phyloP scores from a whole-genome alignment of 208 protist genomes.

The Wallacemonas sp. region DNA sequence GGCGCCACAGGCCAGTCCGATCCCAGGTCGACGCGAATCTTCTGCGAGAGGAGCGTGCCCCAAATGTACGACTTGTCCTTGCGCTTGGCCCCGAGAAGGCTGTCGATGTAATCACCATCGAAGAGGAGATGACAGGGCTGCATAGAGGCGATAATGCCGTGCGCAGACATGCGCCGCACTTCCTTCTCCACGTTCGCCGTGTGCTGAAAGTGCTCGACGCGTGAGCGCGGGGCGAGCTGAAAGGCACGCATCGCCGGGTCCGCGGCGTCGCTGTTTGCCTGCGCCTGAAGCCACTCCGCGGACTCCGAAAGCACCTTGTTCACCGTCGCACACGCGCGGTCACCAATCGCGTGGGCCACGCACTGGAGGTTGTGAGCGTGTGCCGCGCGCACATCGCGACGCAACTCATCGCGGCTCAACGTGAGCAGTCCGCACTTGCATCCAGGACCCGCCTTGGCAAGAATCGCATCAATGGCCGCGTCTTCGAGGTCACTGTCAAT shows the following conservation, averaged over 20 bases:
- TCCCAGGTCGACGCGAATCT: conserved; percentile 44
- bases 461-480: conserved; percentile 23
- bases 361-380: conserved; percentile 40
- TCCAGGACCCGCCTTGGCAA: conserved; percentile 6
- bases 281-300: conserved; percentile 20
- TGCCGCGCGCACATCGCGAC: conserved; percentile 18
- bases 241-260: conserved; percentile 23
- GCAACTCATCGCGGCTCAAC: conserved; percentile 33
- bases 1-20: conserved; percentile 71
- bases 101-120: conserved; percentile 56
- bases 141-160: conserved; percentile 71
- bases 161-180: conserved; percentile 35
- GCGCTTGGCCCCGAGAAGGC: conserved; percentile 34
- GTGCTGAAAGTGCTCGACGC: conserved; percentile 76
- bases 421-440: conserved; percentile 53
- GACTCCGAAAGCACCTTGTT: conserved; percentile 46
- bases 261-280: background rate
- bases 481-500: conserved; percentile 49
- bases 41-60: conserved; percentile 36
- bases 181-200: conserved; percentile 38
- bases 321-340: conserved; percentile 45
- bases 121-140: conserved; percentile 68
- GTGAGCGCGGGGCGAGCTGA: conserved; percentile 37
- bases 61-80: conserved; percentile 51
- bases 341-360: conserved; percentile 70